A percentile compares a stretch with the other conserved stretches of the same genome.
These are phyloP conservation scores for Austroboletus eburneus DNA, from an alignment of 768 basidiomycete species.

Conservation along the genomic window DNA sequence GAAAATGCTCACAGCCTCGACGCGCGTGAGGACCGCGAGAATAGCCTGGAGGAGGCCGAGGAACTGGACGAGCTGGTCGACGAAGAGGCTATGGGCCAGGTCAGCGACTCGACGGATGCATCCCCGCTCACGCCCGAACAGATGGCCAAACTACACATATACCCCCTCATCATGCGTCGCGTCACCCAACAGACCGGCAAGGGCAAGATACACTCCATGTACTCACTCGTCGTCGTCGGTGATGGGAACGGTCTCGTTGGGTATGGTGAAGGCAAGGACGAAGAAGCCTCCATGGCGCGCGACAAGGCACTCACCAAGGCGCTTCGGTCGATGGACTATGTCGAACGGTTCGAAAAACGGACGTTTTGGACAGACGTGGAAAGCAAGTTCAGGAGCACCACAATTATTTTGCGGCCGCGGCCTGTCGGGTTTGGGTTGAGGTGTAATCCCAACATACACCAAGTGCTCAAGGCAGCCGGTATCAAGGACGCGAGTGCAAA, in stretches of 20 bases:
- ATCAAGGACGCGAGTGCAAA: conserved; percentile 95
- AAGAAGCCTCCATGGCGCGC: conserved; percentile 47
- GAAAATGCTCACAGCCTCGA: conserved; percentile 2
- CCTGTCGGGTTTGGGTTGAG: conserved; percentile 90
- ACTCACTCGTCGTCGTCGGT: conserved; percentile 68
- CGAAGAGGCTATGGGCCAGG: conserved; percentile 15
- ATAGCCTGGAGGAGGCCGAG: conserved; percentile 10
- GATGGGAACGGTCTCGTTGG: conserved; percentile 84
- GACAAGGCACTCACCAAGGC: conserved; percentile 64
- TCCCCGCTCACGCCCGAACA: conserved; percentile 19
- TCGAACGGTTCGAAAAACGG: conserved; percentile 89
- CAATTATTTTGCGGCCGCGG: conserved; percentile 73
- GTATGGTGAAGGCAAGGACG: conserved; percentile 76
- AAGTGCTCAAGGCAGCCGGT: conserved; percentile 87
- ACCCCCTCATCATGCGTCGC: conserved; percentile 43
- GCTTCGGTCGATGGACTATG: conserved; percentile 84
- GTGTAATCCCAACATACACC: conserved; percentile 86
- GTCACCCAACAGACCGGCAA: conserved; percentile 92
- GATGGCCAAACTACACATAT: conserved; percentile 35
- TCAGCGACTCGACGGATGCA: conserved; percentile 14
- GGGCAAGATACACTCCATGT: conserved; percentile 72
- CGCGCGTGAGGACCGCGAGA: conserved; percentile 8
- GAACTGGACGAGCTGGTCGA: conserved; percentile 17
- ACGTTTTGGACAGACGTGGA: conserved; percentile 93
- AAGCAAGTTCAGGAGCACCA: conserved; percentile 80